These are phyloP conservation scores for Chaetomidium leptoderma DNA, from an alignment of 495 filamentous ascomycete species.

Conservation along the genomic window DNA sequence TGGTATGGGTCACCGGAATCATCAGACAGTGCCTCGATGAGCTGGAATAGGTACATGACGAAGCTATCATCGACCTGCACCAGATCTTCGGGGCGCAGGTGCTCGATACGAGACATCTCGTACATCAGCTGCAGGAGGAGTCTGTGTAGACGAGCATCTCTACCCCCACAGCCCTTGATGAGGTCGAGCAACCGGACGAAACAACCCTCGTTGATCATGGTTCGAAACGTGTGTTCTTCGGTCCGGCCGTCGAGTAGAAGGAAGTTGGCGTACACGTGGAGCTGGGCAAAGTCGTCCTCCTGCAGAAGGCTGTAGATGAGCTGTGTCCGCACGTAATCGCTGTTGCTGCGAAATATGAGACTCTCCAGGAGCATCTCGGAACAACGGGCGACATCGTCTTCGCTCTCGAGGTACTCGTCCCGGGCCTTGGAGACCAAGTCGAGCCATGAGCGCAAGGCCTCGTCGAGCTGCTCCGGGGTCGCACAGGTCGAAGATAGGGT, in stretches of 20 bases:
- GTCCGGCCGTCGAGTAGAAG: constrained; percentile 85
- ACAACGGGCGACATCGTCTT: constrained; percentile 81
- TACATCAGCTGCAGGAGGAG: constrained; percentile 85
- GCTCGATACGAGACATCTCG: constrained; percentile 94
- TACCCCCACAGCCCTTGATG: constrained; percentile 58
- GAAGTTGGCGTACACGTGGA: constrained; percentile 80
- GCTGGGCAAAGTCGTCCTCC: constrained; percentile 73
- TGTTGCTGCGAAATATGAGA: constrained; percentile 64
- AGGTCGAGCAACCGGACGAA: constrained; percentile 82
- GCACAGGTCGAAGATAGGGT: constrained; percentile 70
- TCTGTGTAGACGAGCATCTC: constrained; percentile 70
- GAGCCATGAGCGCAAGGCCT: constrained; percentile 79
- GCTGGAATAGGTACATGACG: constrained; percentile 73
- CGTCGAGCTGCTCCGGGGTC: constrained; percentile 74
- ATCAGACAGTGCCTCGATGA: constrained; percentile 85
- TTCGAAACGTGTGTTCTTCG: constrained; percentile 71
- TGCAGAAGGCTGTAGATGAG: constrained; percentile 88
- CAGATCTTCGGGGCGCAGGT: constrained; percentile 71
- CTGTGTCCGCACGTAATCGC: constrained; percentile 86
- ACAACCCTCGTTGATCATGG: constrained; percentile 80
- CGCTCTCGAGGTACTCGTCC: constrained; percentile 75
- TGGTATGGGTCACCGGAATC: constrained; percentile 94
- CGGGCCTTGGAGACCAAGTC: constrained; percentile 72
- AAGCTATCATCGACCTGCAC: constrained; percentile 80
- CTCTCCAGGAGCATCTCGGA: constrained; percentile 77